Base-by-base conservation (phyloP, 2,329 filamentous ascomycete species). In the Ophiostoma angusticollis region DNA sequence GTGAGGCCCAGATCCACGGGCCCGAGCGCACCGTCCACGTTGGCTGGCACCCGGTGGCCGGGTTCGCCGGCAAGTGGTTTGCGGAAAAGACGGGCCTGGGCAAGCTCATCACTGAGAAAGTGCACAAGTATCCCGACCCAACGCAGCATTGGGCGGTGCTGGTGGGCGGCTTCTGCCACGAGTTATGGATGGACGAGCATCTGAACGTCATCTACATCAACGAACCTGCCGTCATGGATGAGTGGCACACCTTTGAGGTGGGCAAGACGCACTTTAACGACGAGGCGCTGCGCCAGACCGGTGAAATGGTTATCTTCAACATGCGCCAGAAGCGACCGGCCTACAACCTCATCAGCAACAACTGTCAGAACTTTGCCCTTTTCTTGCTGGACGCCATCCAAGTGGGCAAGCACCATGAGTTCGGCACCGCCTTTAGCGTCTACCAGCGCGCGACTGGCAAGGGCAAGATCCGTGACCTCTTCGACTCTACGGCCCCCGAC, bases 111-210 rank as follows among this genome's bases (percentile, higher is more conserved):
- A 72, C 67, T 0, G 65, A 70, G 32, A 67, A 63, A 45, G 65
- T 70, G 39, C 63, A 69, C 47, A 61, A 58, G 41, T 73, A 69
- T 44, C 71, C 71, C 0, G 71, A 75, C 49, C 71, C 71, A 4
- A 73, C 69, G 4, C 71, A 75, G 54, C 71, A 75, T 48, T 75
- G 71, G 71, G 70, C 68, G 3, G 66, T 74, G 1, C 56, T 75
- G 0, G 68, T 74, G 1, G 70, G 68, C 2, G 68, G 65, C 11
- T 75, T 60, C 48, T 63, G 62, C 2, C 70, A 74, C 50, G 61
- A 74, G 50, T 54, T 75, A n/a, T 75, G 71, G 70, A 74, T 74
- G 70, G 69, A 74, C 30, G 70, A 74, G 50, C 56, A 66, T 9
- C 62, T 74, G 9, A 58, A 73, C 46, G 61, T 74, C 18, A 73